A percentile compares a stretch with the other conserved stretches of the same genome.
Evolutionary conservation across 2,329 filamentous ascomycete species (phyloP).

Genomic region (Fusarium buharicum): DNA sequence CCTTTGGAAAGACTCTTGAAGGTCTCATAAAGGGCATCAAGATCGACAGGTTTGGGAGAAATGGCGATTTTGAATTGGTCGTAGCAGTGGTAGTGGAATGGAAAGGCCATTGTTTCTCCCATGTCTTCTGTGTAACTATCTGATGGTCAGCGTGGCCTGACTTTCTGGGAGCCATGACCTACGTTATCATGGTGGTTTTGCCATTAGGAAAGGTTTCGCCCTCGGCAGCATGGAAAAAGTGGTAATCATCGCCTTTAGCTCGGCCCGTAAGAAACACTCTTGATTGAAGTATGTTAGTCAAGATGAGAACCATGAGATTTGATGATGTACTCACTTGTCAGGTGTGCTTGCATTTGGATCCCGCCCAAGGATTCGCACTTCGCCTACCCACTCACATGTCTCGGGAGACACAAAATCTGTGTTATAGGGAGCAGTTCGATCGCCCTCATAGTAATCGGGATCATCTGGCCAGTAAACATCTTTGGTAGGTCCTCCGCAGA

Average conservation of each 20-base stretch:
- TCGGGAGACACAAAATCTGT: neutral
- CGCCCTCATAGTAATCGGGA: too few species aligned
- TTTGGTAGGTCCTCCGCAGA: neutral
- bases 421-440: neutral
- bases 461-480: neutral
- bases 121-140: too few species aligned
- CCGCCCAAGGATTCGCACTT: neutral
- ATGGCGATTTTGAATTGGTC: neutral
- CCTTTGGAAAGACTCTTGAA: neutral
- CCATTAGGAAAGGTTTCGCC: neutral
- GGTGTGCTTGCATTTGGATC: neutral
- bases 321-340: neutral
- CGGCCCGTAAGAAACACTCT: neutral
- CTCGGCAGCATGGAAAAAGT: neutral
- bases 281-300: too few species aligned
- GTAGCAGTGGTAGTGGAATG: neutral
- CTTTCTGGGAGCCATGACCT: neutral
- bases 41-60: neutral
- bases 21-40: neutral
- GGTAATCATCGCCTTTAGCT: neutral
- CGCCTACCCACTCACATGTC: neutral
- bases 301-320: neutral
- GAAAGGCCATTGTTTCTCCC: neutral
- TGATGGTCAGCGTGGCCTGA: neutral
- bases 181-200: neutral